phyloP scores from a whole-genome alignment of 148 eudicot genomes.

The Bassia scoparia region DNA sequence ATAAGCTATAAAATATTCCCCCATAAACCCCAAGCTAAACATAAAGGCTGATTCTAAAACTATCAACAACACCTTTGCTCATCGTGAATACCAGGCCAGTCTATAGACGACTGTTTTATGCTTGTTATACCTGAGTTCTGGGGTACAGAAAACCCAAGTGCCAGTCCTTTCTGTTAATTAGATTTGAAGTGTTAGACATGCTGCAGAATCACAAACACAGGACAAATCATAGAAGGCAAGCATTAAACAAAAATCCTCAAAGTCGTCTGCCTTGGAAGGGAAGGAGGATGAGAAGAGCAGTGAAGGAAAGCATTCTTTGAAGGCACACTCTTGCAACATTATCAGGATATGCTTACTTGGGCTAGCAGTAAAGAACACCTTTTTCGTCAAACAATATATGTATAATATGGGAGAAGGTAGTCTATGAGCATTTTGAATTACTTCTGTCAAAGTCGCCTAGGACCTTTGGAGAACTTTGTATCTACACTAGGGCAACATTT shows the following conservation, averaged over 20 bases:
- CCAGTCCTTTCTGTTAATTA: not conserved
- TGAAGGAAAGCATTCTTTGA: not conserved
- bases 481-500: not conserved
- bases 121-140: no score
- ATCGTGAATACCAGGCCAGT: no score
- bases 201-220: not conserved
- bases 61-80: no score
- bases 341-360: no score
- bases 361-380: no score
- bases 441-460: not conserved
- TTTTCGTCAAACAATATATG: no score
- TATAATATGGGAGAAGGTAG: not conserved
- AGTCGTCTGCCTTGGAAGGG: not conserved
- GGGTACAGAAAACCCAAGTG: not conserved
- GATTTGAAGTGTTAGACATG: not conserved
- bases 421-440: not conserved
- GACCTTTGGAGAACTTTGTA: not conserved
- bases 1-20: no score
- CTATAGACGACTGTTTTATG: no score
- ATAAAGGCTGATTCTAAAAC: no score
- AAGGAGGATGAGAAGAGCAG: not conserved
- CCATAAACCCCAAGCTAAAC: no score
- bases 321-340: not conserved
- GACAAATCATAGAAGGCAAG: not conserved
- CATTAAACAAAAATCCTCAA: not conserved